Evolutionary conservation across 495 filamentous ascomycete genomes (phyloP).

Genomic region (Halenospora varia): DNA sequence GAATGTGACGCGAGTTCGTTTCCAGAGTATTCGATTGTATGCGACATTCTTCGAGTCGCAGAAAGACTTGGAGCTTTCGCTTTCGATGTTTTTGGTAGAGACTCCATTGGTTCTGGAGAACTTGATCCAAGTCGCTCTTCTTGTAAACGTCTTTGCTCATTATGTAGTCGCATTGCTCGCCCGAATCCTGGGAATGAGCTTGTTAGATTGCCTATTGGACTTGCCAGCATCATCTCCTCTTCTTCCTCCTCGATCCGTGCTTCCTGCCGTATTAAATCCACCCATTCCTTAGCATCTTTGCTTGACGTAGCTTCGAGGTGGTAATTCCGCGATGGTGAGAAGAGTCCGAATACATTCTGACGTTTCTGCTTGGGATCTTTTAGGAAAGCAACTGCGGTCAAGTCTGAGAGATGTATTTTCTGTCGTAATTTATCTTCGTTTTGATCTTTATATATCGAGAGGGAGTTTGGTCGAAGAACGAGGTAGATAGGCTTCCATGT

Average conservation of each 20-base stretch:
- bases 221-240: conserved; percentile 68
- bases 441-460: conserved; percentile 92
- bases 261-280: conserved; percentile 72
- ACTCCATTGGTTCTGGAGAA: conserved; percentile 56
- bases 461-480: conserved; percentile 86
- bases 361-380: conserved; percentile 81
- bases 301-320: conserved; percentile 73
- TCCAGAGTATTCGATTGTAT: conserved; percentile 74
- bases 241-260: conserved; percentile 84
- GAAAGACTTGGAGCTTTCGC: conserved; percentile 15
- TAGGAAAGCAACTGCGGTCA: conserved; percentile 84
- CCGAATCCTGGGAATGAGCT: conserved; percentile 20
- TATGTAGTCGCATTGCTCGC: conserved; percentile 14
- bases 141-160: conserved; percentile 29
- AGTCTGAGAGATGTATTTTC: conserved; percentile 81
- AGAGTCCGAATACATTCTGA: conserved; percentile 85
- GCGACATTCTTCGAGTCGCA: conserved; percentile 14
- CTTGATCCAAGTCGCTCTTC: conserved; percentile 48
- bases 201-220: conserved; percentile 36
- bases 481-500: conserved; percentile 87
- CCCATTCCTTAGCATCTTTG: conserved; percentile 83
- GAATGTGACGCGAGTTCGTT: conserved; percentile 86
- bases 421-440: conserved; percentile 84
- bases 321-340: conserved; percentile 85
- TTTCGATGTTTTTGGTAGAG: conserved; percentile 38